Evolutionary conservation across 208 protist species (phyloP), one percentile per base, ranked within the genome.

Genomic region (Histomonas meleagridis): DNA sequence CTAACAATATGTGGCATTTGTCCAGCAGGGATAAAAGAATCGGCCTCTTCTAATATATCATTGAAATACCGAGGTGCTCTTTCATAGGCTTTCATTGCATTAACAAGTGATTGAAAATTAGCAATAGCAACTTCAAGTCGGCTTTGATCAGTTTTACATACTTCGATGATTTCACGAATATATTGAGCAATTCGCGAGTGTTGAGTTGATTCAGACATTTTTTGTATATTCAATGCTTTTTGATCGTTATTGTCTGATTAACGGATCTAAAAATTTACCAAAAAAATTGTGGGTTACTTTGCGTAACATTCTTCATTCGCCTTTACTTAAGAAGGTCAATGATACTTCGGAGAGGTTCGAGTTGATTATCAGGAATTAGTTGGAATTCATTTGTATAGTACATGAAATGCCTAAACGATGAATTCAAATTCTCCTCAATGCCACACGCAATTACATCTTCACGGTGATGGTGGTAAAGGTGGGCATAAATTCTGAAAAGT

Each of bases 391-490:
- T 90, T 10, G 35, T 62, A 62, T 62, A 90, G 26, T 57, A 51
- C 14, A 32, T 51, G 28, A 90, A 90, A 62, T 90, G 79, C 28
- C 23, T 90, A 32, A 90, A 90, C 35, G 76, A 92, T 32, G 76
- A 48, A 32, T 91, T 69, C 16, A 94, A 93, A 93, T 99, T 97
- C 16, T 97, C 97, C 94, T 99, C 97, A 92, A 98, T 97, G 92
- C 96, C 96, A 48, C 99, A 94, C 48, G 95, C 94, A 0, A 96
- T 94, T 48, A 99, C 97, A 91, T 97, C 96, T 48, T 95, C 92
- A 92, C 98, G 98, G 93, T 99, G 98, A n/a, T 95, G 96, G 94
- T 98, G 96, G 93, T 99, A 99, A 65, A 99, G 97, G 92, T 99
- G 98, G 23, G 97, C 98, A 93, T 99, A 99, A 0, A 99, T 97